Evolutionary conservation across 2,329 filamentous ascomycete species (phyloP), one percentile per base, ranked within the genome.

Genomic region (Aspergillus amoenus): DNA sequence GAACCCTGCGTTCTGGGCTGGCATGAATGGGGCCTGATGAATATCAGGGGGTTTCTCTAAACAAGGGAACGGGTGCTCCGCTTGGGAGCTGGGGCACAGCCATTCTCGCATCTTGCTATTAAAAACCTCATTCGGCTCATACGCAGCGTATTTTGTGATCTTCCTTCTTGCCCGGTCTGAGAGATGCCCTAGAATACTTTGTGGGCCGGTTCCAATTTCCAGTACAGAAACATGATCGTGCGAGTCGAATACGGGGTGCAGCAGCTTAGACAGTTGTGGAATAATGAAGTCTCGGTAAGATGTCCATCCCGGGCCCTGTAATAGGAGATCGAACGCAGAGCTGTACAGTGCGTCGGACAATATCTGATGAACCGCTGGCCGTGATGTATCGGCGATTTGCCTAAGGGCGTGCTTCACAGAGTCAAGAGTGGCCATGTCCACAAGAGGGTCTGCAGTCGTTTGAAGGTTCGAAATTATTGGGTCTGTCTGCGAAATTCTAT

Each of bases 131-230:
- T 81, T 84, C 1, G 81, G 80, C 65, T 86, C 84, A 56, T 81
- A 81, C 17, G 83, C 84, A 57, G 67, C 65, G 62, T 87, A 87
- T 63, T 47, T 78, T 6, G 15, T 73, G 55, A 87, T 68, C 47
- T 76, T 81, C 5, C 61, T 62, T 68, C 76, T 78, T 32, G 55
- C 53, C 34, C 9, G 18, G 13, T 2, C 13, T 3, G 83, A 80
- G n/a, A 88, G 70, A 65, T 75, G 53, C 54, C 72, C 80, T 46
- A 88, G 73, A 6, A 87, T 63, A 61, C 76, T 86, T 67, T 78
- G 74, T 0, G 82, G 78, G 9, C 85, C 85, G 0, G 85, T 82
- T 61, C 83, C 83, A 48, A 87, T 81, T 63, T 88, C 85, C 7
- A 88, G 74, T 13, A 80, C 78, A 4, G 84, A 85, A 59, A 87